Evolutionary conservation across 768 basidiomycete genomes (phyloP).

Genomic region (Tylopilus subfusipes): DNA sequence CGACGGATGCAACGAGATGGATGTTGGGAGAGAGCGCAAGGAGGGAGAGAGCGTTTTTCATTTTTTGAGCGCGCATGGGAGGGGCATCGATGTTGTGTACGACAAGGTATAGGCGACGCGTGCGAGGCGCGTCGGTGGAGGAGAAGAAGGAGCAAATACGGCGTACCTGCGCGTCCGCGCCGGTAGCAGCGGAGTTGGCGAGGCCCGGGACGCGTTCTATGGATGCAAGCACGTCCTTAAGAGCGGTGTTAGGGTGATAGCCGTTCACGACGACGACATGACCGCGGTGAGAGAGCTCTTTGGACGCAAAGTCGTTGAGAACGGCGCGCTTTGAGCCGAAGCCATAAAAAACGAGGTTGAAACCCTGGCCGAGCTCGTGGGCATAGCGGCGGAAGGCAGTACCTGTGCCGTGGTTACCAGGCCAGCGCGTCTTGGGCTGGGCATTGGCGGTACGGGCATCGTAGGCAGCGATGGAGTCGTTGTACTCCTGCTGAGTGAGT

Average conservation of each 20-base stretch:
- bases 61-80: constrained; percentile 58
- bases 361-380: constrained; percentile 75
- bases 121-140: constrained; percentile 27
- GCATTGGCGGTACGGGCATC: constrained; percentile 12
- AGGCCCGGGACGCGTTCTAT: constrained; percentile 43
- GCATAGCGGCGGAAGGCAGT: constrained; percentile 57
- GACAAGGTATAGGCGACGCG: constrained; percentile 64
- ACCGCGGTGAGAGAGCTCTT: constrained; percentile 53
- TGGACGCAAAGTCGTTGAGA: constrained; percentile 70
- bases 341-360: constrained; percentile 86
- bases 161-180: constrained; percentile 59
- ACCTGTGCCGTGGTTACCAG: constrained; percentile 7
- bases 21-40: constrained; percentile 73
- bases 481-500: constrained; percentile 62
- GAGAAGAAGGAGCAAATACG: constrained; percentile 66
- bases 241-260: constrained; percentile 61
- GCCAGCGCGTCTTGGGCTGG: constrained; percentile 20
- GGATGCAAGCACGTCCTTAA: constrained; percentile 65
- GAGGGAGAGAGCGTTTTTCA: constrained; percentile 63
- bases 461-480: constrained; percentile 29
- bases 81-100: constrained; percentile 88
- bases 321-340: constrained; percentile 80
- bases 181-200: constrained; percentile 7
- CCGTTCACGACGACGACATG: constrained; percentile 79
- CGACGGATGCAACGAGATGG: constrained; percentile 81